Base-by-base conservation (phyloP, 129 eudicot species). In the Artemisia annua region DNA sequence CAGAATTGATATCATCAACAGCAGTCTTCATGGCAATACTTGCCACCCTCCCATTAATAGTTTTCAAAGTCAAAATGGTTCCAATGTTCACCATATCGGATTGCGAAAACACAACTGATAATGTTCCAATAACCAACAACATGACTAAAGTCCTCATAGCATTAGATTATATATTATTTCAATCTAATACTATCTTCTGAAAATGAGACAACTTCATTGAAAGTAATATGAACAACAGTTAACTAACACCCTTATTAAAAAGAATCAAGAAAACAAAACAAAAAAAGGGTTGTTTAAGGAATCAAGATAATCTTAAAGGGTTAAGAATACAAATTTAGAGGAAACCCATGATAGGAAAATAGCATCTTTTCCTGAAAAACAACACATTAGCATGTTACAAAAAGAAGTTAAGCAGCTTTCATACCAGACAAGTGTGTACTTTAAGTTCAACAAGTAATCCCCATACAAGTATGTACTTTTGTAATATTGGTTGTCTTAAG, bases 11-110 rank as follows among this genome's bases (percentile, higher is more conserved):
- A 78, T 93, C 98, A 16, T 81, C 69, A 15, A 90, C 96, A 66
- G 98, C 98, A 72, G 98, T 81, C 12, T 81, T 74, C 97, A 93
- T 90, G 46, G 98, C 96, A 53, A 90, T 82, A 16, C 72, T 78
- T 5, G 96, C 68, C 0, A 87, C 91, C 69, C 62, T 83, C 53
- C 96, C 97, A 56, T 74, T 90, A 48, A 76, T 79, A 1, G 90
- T 84, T 53, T 70, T 71, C 26, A 75, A 73, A 3, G 79, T 66
- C 63, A 93, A 86, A 66, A 93, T 84, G 46, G 97, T 86, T 67
- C 98, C 98, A 70, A 93, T 85, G 63, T 84, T 87, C 69, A 92
- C 75, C 15, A 46, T 67, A 65, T 71, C 86, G 12, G 74, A 51
- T 56, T 75, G 48, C 14, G 79, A 61, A 50, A 28, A 12, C 43